Evolutionary conservation across 306 rosid species (phyloP), one percentile per base, ranked within the genome.

Genomic region (Fragaria ananassa): DNA sequence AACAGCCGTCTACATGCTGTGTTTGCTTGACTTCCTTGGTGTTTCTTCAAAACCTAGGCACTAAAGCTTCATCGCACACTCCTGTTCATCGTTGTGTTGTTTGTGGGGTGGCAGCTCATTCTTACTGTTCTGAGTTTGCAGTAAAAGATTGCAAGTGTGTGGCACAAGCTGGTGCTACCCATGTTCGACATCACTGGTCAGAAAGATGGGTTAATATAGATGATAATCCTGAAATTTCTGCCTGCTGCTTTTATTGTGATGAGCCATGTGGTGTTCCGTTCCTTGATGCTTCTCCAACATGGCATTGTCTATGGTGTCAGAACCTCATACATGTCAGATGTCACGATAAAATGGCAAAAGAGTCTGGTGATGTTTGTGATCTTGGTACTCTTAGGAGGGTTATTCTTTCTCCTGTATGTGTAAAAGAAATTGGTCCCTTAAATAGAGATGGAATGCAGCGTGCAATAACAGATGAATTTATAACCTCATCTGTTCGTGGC

Each of bases 301-400:
- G 96, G 96, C 89, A 90, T 80, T 90, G 96, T 60, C 85, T 76
- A 75, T 90, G 96, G 96, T 90, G 96, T 77, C 93, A 88, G 76
- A 89, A 88, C 71, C 93, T 90, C 68, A 88, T 90, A 82, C 96
- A 90, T 83, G 96, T 90, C 75, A 90, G 86, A 77, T 90, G 96
- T 77, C 93, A 90, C 69, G 70, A 83, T 64, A 90, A 90, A 80
- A 75, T 90, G 87, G 75, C 85, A 27, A 80, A 66, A 79, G 91
- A 88, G 70, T 82, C 81, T 77, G 90, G 96, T 61, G 87, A 90
- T 68, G 83, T 81, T 77, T 90, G 96, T 76, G 93, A 90, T 85
- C 85, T 88, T 76, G 96, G 96, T 79, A 73, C 88, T 62, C 79
- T 90, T 75, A 82, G 86, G 58, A 83, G 88, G 70, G 60, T 84